phyloP scores from a whole-genome alignment of 73 alveolate genomes.

The Tetrahymena borealis region DNA sequence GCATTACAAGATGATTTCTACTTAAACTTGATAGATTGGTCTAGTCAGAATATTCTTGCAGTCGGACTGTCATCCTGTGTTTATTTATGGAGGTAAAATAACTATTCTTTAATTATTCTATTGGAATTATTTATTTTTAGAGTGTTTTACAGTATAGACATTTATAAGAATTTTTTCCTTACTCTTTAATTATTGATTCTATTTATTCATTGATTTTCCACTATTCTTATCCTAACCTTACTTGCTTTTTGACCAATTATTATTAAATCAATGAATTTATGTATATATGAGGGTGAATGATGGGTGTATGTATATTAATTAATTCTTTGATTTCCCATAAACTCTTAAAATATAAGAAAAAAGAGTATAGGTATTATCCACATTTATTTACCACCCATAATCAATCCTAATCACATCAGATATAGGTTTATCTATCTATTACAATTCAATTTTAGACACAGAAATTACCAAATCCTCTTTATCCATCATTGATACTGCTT shows the following conservation, averaged over 20 bases:
- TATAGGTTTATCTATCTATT: neutral
- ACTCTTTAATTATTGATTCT: neutral
- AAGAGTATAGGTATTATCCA: too few relatives aligned
- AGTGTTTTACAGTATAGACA: neutral
- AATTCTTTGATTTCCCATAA: too few relatives aligned
- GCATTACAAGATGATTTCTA: slow-evolving; percentile 97
- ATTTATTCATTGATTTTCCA: neutral
- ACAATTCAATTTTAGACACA: neutral
- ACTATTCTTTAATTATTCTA: neutral
- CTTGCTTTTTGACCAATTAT: neutral
- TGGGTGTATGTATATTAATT: too few relatives aligned
- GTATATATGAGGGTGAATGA: too few relatives aligned
- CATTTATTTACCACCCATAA: neutral
- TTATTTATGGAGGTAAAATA: slow-evolving; percentile 62
- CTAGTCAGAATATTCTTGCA: slow-evolving; percentile 85
- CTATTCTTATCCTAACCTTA: neutral
- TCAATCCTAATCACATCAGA: neutral
- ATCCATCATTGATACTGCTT: too few relatives aligned
- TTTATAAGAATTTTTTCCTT: neutral
- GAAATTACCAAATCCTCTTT: too few relatives aligned
- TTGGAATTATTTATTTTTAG: neutral
- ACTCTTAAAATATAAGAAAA: too few relatives aligned
- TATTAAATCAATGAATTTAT: neutral
- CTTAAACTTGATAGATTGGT: slow-evolving; percentile 97
- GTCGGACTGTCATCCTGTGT: slow-evolving; percentile 91